Evolutionary conservation across 768 basidiomycete genomes (phyloP), one percentile per base, ranked within the genome.

Genomic region (Trametes punicea): DNA sequence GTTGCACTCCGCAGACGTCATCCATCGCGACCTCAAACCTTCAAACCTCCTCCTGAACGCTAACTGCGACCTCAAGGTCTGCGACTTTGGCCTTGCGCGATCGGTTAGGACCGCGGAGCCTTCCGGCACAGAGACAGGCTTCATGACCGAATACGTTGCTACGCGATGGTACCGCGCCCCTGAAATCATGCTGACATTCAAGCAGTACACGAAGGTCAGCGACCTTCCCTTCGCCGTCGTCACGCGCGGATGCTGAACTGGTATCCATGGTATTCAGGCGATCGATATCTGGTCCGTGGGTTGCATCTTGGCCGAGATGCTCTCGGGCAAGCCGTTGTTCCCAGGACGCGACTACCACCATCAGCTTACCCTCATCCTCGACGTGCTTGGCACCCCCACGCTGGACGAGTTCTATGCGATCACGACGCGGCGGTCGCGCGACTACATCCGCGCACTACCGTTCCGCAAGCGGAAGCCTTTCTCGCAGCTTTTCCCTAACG

Each of bases 161-260:
- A 98, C 97, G 23, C 80, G 97, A 64, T 99, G 97, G 97, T 99
- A 98, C 68, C 85, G 97, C 33, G 97, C 97, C 0, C 97, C 97
- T 0, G 97, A 99, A 71, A 95, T 99, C 75, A 99, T 99, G 97
- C 80, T 99, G 48, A 97, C 94, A 9, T 98, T 98, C 80, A 96
- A 97, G 70, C 90, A 97, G 70, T 99, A 99, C 74, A 96, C 95
- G 48, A 94, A 94, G 75, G 88, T 83, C 55, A 51, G 72, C 33
- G 8, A 6, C 26, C 3, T 20, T 33, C 33, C 23, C 10, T 27
- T 44, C 48, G 36, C 4, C 51, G 33, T 9, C 46, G 40, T 50
- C 20, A 16, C 31, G n/a, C 27, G 21, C 18, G 25, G 26, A 27
- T 54, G 34, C 44, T 54, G 27, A 46, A n/a, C 20, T 11, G 29